phyloP scores from a whole-genome alignment of 78 protist species.

The Parvularia atlantis region DNA sequence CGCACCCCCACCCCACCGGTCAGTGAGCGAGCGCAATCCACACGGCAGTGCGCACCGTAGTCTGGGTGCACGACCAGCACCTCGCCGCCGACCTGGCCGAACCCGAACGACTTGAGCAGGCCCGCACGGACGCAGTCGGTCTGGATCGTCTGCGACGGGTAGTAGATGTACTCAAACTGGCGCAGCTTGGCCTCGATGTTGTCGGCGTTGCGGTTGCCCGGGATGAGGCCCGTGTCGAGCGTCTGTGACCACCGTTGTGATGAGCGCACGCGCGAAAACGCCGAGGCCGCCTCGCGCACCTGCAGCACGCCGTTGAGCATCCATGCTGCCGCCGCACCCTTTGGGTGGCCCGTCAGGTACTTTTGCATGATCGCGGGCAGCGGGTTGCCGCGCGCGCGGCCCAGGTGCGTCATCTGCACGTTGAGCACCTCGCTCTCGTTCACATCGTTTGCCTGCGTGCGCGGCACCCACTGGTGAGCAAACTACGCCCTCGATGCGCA shows the following conservation, averaged over 20 bases:
- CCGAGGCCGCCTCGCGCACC: background rate
- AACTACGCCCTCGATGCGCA: background rate
- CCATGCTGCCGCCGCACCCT: constrained; percentile 63
- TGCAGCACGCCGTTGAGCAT: constrained; percentile 62
- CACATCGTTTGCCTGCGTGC: constrained; percentile 34
- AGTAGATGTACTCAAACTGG: constrained; percentile 12
- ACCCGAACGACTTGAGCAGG: constrained; percentile 49
- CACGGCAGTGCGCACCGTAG: too few relatives aligned
- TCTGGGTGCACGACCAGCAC: constrained; percentile 41
- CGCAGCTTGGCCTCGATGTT: constrained; percentile 34
- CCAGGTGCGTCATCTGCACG: constrained; percentile 33
- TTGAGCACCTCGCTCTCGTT: constrained; percentile 34
- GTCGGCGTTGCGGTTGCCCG: constrained; percentile 67
- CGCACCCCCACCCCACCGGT: too few relatives aligned
- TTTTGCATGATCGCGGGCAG: constrained; percentile 36
- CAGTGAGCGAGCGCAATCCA: too few relatives aligned
- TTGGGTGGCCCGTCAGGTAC: constrained; percentile 54
- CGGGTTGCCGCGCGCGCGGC: constrained; percentile 42
- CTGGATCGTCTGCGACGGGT: constrained; percentile 4
- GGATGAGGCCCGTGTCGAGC: constrained; percentile 32
- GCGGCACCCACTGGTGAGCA: background rate
- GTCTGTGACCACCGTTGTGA: too few relatives aligned
- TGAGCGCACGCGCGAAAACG: too few relatives aligned
- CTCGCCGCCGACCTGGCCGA: constrained; percentile 62
- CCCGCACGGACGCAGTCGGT: constrained; percentile 17